Conservation (phyloP, 352 stramenopile genomes). For the Globisporangium heterothallicum region DNA sequence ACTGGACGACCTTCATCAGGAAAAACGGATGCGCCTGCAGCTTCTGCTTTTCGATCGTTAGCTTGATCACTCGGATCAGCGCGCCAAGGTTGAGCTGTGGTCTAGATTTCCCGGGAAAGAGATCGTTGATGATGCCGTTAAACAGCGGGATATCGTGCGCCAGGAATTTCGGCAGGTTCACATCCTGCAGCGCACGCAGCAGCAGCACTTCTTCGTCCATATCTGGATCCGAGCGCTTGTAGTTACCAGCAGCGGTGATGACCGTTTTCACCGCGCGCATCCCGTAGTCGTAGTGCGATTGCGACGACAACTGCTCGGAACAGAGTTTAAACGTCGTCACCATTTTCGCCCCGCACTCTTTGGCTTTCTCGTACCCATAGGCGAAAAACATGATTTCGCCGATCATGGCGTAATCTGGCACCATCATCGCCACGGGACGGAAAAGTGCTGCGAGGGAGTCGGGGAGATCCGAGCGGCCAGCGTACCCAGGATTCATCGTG, state of each 20-base stretch:
- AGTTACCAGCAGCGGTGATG: conserved; percentile 92
- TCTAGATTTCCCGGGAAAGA: conserved; percentile 89
- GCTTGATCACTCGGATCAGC: conserved; percentile 82
- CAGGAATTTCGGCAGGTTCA: conserved; percentile 95
- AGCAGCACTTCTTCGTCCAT: conserved; percentile 92
- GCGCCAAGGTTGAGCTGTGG: conserved; percentile 90
- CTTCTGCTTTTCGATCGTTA: conserved; percentile 75
- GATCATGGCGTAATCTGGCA: conserved; percentile 94
- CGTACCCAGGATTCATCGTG: conserved; percentile 96
- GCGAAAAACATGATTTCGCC: conserved; percentile 96
- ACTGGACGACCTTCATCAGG: conserved; percentile 90
- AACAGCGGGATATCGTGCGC: conserved; percentile 94
- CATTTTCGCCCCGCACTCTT: conserved; percentile 93
- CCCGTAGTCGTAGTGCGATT: conserved; percentile 96
- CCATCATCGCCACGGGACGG: conserved; percentile 96
- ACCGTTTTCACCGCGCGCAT: conserved; percentile 96
- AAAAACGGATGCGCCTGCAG: conserved; percentile 90
- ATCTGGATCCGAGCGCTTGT: conserved; percentile 91
- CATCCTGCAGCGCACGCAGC: conserved; percentile 90
- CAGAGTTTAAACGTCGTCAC: conserved; percentile 95
- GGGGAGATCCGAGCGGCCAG: conserved; percentile 90
- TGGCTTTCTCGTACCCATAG: conserved; percentile 92
- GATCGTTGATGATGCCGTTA: conserved; percentile 91
- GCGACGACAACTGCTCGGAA: conserved; percentile 91
- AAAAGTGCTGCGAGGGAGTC: conserved; percentile 95